Percentiles rank a stretch among this genome's conserved stretches.
These are phyloP conservation scores for Ballota nigra DNA, from an alignment of 257 asterid species.

Conservation along the genomic window DNA sequence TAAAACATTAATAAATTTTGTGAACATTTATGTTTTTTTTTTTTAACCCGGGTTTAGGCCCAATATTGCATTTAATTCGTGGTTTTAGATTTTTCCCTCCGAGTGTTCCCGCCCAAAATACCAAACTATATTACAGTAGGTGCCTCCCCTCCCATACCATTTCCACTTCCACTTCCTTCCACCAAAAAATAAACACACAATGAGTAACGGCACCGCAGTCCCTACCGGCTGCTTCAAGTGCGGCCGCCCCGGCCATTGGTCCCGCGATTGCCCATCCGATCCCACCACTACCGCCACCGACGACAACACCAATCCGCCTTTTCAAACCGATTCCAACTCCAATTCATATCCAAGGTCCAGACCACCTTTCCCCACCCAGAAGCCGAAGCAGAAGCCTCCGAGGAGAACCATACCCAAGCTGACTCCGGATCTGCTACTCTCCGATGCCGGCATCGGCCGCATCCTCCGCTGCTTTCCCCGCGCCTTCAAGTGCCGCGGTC, in stretches of 20 bases:
- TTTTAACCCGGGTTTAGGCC: no score
- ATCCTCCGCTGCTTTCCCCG: conserved; percentile 84
- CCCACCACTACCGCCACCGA: conserved; percentile 30
- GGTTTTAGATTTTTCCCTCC: conserved; percentile 24
- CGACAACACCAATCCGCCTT: not conserved
- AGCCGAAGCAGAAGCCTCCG: conserved; percentile 51
- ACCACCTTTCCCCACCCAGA: conserved; percentile 36
- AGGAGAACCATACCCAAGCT: conserved; percentile 67
- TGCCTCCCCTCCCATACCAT: not conserved
- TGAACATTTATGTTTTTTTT: no score
- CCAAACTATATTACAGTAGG: not conserved
- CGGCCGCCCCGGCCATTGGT: conserved; percentile 98
- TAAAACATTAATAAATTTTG: no score
- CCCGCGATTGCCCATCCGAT: conserved; percentile 82
- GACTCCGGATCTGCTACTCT: conserved; percentile 80
- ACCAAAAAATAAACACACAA: conserved; percentile 21
- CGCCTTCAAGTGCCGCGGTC: conserved; percentile 79
- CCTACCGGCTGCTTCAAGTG: conserved; percentile 98
- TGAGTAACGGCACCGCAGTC: conserved; percentile 52
- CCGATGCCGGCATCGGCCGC: conserved; percentile 77
- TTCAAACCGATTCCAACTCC: conserved; percentile 17
- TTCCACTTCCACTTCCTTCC: not conserved
- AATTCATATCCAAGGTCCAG: conserved; percentile 22
- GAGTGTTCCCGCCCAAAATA: conserved; percentile 27
- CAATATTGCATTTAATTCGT: no score